A percentile compares a stretch with the other conserved stretches of the same genome.
phyloP scores from a whole-genome alignment of 2,329 filamentous ascomycete species.

The Colletotrichum noveboracense region DNA sequence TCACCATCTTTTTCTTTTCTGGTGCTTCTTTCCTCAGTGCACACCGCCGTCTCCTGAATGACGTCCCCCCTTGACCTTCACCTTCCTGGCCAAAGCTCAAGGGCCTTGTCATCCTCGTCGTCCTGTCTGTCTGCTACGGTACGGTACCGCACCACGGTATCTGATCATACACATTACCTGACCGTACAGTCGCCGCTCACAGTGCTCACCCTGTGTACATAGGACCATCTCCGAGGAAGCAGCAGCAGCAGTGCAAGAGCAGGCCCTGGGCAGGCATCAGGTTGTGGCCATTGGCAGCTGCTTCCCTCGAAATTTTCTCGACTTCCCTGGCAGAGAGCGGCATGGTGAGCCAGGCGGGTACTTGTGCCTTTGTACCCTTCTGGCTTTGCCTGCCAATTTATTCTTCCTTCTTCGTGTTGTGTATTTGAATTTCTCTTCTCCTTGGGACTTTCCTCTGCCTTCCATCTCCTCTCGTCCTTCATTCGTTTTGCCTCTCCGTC shows the following conservation, averaged over 20 bases:
- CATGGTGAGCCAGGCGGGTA: slow-evolving; percentile 1
- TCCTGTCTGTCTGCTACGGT: not conserved
- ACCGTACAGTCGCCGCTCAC: not conserved
- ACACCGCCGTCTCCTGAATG: slow-evolving; percentile 17
- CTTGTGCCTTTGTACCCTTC: not conserved
- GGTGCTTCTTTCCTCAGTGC: not conserved
- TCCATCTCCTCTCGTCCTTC: not conserved
- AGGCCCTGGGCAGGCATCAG: not conserved
- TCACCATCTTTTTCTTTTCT: not conserved
- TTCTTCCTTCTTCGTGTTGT: slow-evolving; percentile 14
- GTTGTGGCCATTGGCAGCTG: not conserved
- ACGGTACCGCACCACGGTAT: not conserved
- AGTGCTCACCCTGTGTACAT: slow-evolving; percentile 12
- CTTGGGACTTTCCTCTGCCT: not conserved
- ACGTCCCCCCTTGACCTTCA: not conserved
- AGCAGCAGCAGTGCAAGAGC: not conserved
- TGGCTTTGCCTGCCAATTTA: slow-evolving; percentile 12
- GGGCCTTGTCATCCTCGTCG: not conserved
- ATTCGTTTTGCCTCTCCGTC: slow-evolving; percentile 22
- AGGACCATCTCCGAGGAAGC: not conserved
- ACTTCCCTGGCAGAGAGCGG: slow-evolving; percentile 2
- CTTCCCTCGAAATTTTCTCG: slow-evolving; percentile 2
- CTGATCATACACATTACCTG: not conserved
- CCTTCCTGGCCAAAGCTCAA: not conserved
- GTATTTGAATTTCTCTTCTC: slow-evolving; percentile 10